Conservation (phyloP, 2,329 filamentous ascomycete species). For the Beauveria asiatica region DNA sequence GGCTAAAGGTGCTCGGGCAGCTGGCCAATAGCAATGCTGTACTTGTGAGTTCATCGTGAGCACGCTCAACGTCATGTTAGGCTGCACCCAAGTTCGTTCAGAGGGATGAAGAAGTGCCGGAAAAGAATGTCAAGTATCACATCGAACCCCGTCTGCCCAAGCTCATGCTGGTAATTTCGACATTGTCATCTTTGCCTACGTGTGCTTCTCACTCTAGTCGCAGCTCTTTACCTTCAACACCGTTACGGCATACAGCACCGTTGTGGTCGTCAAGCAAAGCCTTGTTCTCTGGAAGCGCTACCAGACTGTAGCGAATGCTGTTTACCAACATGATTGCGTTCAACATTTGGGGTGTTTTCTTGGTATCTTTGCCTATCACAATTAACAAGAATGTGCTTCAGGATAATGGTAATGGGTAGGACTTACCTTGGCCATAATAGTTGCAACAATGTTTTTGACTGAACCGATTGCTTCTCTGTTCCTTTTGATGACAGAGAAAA, state of each 20-base stretch:
- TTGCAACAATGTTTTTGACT: slow-evolving; percentile 13
- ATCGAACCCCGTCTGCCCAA: slow-evolving; percentile 14
- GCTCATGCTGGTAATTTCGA: slow-evolving; percentile 15
- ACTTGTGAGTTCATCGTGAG: background rate
- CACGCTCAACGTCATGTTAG: background rate
- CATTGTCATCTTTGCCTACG: slow-evolving; percentile 14
- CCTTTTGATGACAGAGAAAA: background rate
- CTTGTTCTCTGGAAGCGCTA: slow-evolving; percentile 14
- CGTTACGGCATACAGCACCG: slow-evolving; percentile 13
- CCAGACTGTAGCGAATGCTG: slow-evolving; percentile 14
- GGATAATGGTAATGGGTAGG: slow-evolving; percentile 11
- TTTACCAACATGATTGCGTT: slow-evolving; percentile 16
- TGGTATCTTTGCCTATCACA: slow-evolving; percentile 14
- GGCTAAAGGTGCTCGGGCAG: background rate
- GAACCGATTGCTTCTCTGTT: slow-evolving; percentile 14
- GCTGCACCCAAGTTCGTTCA: background rate
- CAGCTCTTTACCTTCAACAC: slow-evolving; percentile 17
- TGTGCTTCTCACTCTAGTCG: slow-evolving; percentile 15
- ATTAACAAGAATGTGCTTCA: slow-evolving; percentile 11
- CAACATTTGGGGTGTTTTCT: slow-evolving; percentile 14
- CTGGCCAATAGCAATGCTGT: background rate
- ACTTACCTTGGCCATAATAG: slow-evolving; percentile 14
- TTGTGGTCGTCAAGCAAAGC: slow-evolving; percentile 15
- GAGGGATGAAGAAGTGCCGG: background rate
- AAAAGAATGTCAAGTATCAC: background rate